These are phyloP conservation scores for Sesbania bispinosa DNA, from an alignment of 306 rosid genomes.

Conservation along the genomic window DNA sequence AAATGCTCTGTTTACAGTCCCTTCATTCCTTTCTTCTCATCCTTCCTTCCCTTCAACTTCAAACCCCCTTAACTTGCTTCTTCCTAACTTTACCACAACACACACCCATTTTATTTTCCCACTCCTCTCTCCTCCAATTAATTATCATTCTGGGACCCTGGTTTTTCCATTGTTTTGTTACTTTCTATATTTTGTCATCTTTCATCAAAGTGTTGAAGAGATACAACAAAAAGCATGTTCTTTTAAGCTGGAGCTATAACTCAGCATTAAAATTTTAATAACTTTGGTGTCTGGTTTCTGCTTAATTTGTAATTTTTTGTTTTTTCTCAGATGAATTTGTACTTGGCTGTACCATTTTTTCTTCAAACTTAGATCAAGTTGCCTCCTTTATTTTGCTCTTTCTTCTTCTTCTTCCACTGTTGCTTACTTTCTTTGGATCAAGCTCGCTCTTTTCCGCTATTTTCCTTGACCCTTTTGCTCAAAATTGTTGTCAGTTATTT, in stretches of 20 bases:
- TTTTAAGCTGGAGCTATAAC: slow-evolving; percentile 18
- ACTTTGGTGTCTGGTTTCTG: slow-evolving; percentile 15
- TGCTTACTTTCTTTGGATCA: slow-evolving; percentile 13
- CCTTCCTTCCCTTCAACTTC: slow-evolving; percentile 19
- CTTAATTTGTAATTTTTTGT: slow-evolving; percentile 12
- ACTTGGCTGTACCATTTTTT: neutral
- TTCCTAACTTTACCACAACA: slow-evolving; percentile 14
- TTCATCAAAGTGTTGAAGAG: slow-evolving; percentile 11
- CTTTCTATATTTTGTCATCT: neutral
- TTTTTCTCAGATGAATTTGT: slow-evolving; percentile 6
- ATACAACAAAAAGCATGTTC: neutral
- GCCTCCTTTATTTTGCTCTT: neutral
- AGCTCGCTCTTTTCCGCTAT: neutral
- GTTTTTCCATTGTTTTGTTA: neutral
- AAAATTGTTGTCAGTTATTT: neutral
- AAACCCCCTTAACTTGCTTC: slow-evolving; percentile 35
- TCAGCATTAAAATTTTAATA: slow-evolving; percentile 3
- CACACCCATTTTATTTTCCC: neutral
- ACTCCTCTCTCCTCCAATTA: neutral
- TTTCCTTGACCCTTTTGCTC: slow-evolving; percentile 27
- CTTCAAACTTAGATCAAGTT: slow-evolving; percentile 32
- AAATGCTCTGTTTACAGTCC: slow-evolving; percentile 43
- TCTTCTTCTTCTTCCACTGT: neutral
- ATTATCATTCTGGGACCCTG: neutral
- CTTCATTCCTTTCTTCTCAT: slow-evolving; percentile 47